These are phyloP conservation scores for Nepenthes alata DNA, from an alignment of 179 eudicot species.

Conservation along the genomic window DNA sequence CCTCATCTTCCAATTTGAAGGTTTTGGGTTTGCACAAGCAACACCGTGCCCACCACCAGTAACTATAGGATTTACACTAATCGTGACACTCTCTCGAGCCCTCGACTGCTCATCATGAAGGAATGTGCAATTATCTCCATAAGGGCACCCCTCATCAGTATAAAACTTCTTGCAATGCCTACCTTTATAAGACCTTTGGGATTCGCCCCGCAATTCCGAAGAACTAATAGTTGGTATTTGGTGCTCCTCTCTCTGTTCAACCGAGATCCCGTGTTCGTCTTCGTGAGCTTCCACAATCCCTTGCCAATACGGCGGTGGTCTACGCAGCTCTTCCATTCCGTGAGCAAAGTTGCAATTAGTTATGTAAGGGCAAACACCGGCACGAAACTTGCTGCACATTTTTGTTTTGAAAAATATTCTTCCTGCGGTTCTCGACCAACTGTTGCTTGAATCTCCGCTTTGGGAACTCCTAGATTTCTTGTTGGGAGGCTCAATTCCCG, in stretches of 20 bases:
- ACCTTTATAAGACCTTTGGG: constrained; percentile 83
- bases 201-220: constrained; percentile 33
- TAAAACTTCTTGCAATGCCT: constrained; percentile 93
- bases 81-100: constrained; percentile 86
- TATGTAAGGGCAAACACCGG: constrained; percentile 81
- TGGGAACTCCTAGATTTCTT: constrained; percentile 56
- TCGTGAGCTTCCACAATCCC: constrained; percentile 87
- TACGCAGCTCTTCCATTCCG: constrained; percentile 75
- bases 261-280: constrained; percentile 39
- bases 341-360: constrained; percentile 95
- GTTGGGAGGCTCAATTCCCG: constrained; percentile 55
- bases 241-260: constrained; percentile 76
- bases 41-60: constrained; percentile 39
- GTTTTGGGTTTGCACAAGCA: constrained; percentile 38
- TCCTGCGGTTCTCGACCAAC: constrained; percentile 69
- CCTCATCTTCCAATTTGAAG: constrained; percentile 96
- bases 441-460: constrained; percentile 27
- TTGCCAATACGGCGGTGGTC: constrained; percentile 94
- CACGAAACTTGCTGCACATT: constrained; percentile 80
- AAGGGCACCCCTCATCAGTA: constrained; percentile 95
- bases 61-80: constrained; percentile 70
- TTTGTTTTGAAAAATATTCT: constrained; percentile 91
- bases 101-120: constrained; percentile 96
- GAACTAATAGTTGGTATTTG: constrained; percentile 74
- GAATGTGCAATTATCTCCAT: constrained; percentile 87